phyloP scores from a whole-genome alignment of 1,284 basidiomycete genomes.

The Macrocystidia cucumis region DNA sequence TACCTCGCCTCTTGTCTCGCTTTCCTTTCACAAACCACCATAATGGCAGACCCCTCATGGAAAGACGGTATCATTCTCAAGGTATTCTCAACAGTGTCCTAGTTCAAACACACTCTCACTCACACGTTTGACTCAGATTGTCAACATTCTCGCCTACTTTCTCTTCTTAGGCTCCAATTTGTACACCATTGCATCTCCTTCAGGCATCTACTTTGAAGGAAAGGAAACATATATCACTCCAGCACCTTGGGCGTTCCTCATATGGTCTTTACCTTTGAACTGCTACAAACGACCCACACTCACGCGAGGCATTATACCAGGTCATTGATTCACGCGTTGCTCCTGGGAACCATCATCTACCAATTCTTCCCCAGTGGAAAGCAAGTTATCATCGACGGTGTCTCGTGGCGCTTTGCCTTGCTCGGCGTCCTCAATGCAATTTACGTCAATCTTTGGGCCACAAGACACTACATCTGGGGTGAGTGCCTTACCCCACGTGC shows the following conservation, averaged over 20 bases:
- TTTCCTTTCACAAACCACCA: conserved; percentile 11
- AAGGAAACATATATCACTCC: conserved; percentile 90
- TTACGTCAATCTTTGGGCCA: conserved; percentile 79
- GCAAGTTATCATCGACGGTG: conserved; percentile 73
- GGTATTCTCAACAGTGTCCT: conserved; percentile 24
- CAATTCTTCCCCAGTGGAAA: conserved; percentile 85
- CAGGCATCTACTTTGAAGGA: conserved; percentile 57
- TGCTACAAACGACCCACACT: conserved; percentile 5
- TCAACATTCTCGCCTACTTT: conserved; percentile 75
- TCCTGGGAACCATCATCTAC: conserved; percentile 85
- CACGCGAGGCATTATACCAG: conserved; percentile 23
- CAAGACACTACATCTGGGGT: conserved; percentile 68
- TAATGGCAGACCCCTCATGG: conserved; percentile 56
- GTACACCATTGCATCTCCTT: conserved; percentile 73
- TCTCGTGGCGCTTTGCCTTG: conserved; percentile 86
- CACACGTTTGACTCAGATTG: conserved; percentile 33
- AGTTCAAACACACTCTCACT: not conserved
- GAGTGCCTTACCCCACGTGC: conserved; percentile 10
- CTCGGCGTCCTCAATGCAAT: conserved; percentile 79
- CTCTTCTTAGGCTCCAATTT: conserved; percentile 85
- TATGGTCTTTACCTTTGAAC: conserved; percentile 48
- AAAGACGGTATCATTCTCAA: conserved; percentile 77
- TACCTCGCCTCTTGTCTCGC: conserved; percentile 9
- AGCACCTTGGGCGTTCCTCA: conserved; percentile 80
- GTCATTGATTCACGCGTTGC: conserved; percentile 80